Conservation (phyloP, 2,329 filamentous ascomycete species). For the Eutypella sp. region DNA sequence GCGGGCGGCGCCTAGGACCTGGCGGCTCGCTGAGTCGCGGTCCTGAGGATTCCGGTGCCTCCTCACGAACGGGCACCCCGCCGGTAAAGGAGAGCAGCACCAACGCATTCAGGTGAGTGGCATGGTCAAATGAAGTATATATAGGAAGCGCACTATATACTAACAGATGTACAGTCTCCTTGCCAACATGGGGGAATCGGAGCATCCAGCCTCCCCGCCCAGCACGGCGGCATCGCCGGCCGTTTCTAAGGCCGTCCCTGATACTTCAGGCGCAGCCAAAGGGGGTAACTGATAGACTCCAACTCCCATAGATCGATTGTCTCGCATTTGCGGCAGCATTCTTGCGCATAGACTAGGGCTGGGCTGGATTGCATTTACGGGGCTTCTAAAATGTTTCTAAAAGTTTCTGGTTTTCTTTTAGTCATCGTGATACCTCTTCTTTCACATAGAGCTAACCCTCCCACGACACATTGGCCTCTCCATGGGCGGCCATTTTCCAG, state of each 20-base stretch:
- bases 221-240: constrained; percentile 63
- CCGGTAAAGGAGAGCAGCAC: constrained; percentile 63
- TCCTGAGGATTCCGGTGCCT: constrained; percentile 79
- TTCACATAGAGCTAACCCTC: constrained; percentile 26
- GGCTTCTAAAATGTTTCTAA: constrained; percentile 38
- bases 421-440: constrained; percentile 39
- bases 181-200: constrained; percentile 54
- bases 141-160: constrained; percentile 5
- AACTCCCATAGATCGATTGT: constrained; percentile 29
- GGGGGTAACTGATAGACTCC: constrained; percentile 47
- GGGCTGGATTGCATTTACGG: constrained; percentile 40
- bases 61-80: constrained; percentile 85
- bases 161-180: constrained; percentile 43
- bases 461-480: constrained; percentile 19
- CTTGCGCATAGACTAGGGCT: constrained; percentile 39
- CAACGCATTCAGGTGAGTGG: constrained; percentile 88
- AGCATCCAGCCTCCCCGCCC: constrained; percentile 64
- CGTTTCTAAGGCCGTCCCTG: constrained; percentile 57
- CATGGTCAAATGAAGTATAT: background rate
- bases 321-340: constrained; percentile 32
- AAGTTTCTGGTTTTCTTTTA: constrained; percentile 35
- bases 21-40: constrained; percentile 67
- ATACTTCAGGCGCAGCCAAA: constrained; percentile 37
- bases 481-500: constrained; percentile 19
- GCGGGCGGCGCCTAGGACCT: constrained; percentile 74